Percentiles rank a stretch among this genome's conserved stretches.
phyloP scores from a whole-genome alignment of 768 basidiomycete species.

The Boletales sp. region DNA sequence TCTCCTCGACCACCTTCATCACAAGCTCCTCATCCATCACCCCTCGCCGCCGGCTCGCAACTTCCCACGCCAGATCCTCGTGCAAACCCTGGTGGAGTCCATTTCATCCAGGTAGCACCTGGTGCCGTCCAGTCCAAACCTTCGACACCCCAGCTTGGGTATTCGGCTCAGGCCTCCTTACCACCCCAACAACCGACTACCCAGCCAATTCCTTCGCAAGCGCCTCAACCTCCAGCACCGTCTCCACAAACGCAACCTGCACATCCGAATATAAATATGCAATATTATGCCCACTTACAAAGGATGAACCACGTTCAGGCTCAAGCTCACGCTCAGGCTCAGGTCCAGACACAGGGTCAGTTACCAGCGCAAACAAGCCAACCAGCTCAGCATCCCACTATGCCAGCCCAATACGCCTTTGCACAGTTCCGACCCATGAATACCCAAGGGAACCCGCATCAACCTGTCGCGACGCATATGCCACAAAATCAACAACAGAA shows the following conservation, averaged over 20 bases:
- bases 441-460: conserved; percentile 24
- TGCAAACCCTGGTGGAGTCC: conserved; percentile 15
- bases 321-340: conserved; percentile 15
- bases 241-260: conserved; percentile 20
- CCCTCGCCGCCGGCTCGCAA: conserved; percentile 27
- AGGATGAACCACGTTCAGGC: conserved; percentile 24
- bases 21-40: conserved; percentile 27
- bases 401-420: conserved; percentile 32
- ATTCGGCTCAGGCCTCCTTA: conserved; percentile 17
- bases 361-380: conserved; percentile 25
- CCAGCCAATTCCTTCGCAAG: conserved; percentile 22
- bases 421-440: conserved; percentile 33
- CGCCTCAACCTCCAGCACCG: conserved; percentile 19
- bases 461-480: conserved; percentile 21
- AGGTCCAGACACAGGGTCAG: conserved; percentile 22
- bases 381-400: conserved; percentile 21
- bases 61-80: conserved; percentile 25
- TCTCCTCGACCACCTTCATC: conserved; percentile 33
- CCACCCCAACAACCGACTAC: conserved; percentile 18
- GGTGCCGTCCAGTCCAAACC: conserved; percentile 24
- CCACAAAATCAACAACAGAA: conserved; percentile 30
- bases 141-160: conserved; percentile 27
- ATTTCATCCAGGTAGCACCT: conserved; percentile 27
- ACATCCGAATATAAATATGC: conserved; percentile 13
- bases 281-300: conserved; percentile 17